Evolutionary conservation across 768 basidiomycete genomes (phyloP), one percentile per base, ranked within the genome.

Genomic region (Pluteus cervinus): DNA sequence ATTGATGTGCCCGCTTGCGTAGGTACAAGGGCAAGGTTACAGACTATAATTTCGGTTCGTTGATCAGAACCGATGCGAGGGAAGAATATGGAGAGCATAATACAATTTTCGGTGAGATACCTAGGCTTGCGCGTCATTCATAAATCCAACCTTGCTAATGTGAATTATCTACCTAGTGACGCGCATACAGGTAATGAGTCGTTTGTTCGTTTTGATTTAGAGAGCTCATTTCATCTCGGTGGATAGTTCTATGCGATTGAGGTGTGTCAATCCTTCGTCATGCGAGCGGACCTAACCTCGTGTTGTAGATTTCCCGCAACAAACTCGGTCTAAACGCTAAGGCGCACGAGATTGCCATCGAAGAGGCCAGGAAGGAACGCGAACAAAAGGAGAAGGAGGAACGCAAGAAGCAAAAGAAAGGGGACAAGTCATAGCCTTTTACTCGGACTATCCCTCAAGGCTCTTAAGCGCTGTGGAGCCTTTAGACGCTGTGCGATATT

Each of bases 21-120:
- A 88, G 88, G 41, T 96, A 93, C 63, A 86, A 94, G 63, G 81
- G 85, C 41, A 86, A 84, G 53, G 68, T 98, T 37, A 84, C 86
- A 52, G 91, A 97, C 48, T 89, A 85, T 64, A 98, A 98, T 71
- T 97, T 97, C 62, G 96, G 96, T 14, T 97, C 89, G 2, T 68
- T 99, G 47, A 84, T 99, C 46, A 77, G 96, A 35, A 81, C 76
- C 32, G 76, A 96, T 52, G 73, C 83, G 24, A 67, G 65, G 33
- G 69, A 76, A 39, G 90, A 93, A 55, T 99, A 98, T 58, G 79
- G 75, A 8, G 86, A 98, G 68, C 74, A 69, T 22, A 99, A 98
- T 65, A 87, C 91, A 5, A 94, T 97, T 46, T 92, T 99, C 53
- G 93, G 92, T 86, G 53, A 14, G 74, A 55, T 25, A 29, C 36